Evolutionary conservation across 176 grass and related monocot genomes (phyloP).

Genomic region (Elaeis guineensis): DNA sequence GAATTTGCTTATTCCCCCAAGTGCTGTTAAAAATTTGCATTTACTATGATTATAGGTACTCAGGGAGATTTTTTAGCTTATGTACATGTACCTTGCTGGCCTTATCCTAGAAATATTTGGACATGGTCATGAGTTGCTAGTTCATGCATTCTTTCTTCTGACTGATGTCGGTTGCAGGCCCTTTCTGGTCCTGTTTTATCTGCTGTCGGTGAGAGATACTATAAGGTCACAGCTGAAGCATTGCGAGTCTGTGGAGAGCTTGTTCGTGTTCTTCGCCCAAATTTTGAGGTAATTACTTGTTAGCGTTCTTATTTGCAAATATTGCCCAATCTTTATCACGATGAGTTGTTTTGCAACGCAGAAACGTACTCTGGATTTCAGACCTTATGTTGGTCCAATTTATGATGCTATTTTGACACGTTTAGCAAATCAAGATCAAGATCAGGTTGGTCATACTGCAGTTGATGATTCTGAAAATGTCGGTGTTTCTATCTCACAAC

Average conservation of each 20-base stretch:
- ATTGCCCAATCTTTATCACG: neutral
- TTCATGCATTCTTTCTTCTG: neutral
- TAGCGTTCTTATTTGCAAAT: conserved; percentile 6
- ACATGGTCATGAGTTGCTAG: too few species aligned
- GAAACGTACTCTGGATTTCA: conserved; percentile 55
- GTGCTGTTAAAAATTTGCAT: too few species aligned
- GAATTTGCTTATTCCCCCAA: too few species aligned
- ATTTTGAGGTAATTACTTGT: conserved; percentile 52
- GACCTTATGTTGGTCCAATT: conserved; percentile 61
- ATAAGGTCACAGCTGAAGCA: conserved; percentile 98
- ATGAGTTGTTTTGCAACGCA: conserved; percentile 24
- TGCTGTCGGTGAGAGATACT: conserved; percentile 95
- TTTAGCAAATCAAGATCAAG: conserved; percentile 99
- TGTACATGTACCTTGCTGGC: too few species aligned
- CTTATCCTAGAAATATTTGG: too few species aligned
- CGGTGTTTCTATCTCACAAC: conserved; percentile 11
- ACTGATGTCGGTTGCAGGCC: conserved; percentile 31
- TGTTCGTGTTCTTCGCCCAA: conserved; percentile 78
- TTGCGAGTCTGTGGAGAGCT: conserved; percentile 94
- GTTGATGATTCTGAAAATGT: conserved; percentile 23
- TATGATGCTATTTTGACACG: conserved; percentile 89
- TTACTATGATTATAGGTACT: too few species aligned
- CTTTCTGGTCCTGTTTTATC: conserved; percentile 88
- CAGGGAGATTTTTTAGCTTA: too few species aligned
- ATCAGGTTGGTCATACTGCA: conserved; percentile 57